Evolutionary conservation across 768 basidiomycete genomes (phyloP), one percentile per base, ranked within the genome.

Genomic region (Termitomyces sp.): DNA sequence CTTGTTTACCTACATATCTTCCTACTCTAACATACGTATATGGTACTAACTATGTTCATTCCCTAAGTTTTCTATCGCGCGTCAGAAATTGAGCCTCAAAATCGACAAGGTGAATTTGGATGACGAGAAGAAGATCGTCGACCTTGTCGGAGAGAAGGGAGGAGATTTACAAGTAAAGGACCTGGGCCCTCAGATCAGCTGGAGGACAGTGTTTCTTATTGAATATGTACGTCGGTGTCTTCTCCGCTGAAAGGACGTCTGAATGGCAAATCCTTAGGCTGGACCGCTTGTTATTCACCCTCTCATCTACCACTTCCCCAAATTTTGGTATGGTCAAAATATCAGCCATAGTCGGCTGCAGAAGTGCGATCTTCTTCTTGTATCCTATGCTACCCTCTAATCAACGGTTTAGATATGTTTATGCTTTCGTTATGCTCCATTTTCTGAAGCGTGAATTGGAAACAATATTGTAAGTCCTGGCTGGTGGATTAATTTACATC

Each of bases 211-310:
- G 18, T 98, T 93, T 71, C 68, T 98, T 51, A 75, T 90, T 52
- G 97, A 99, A 95, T 99, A 98, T 66, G 95, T 95, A 73, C 66
- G 94, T 71, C 33, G 16, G 20, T 14, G 33, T 10, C 30, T 52
- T n/a, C 13, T 11, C 56, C 1, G 8, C 33, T 41, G n/a, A 55
- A 55, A 38, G 52, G 10, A 11, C 32, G 36, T 28, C 14, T 38
- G 56, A 18, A 20, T 22, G 38, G 36, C 52, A 33, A 26, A 38
- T 36, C 38, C 18, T 13, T 63, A 97, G 95, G 74, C 77, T 54
- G 97, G 97, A 1, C 95, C 95, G 0, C 78, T 98, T 45, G 54
- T 96, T 61, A 86, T 98, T 62, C 95, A 98, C 70, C 92, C 96
- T 0, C 67, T 94, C 16, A 72, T 96, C 49, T 94, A 92, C 70